phyloP scores from a whole-genome alignment of 1,284 basidiomycete species.

The Erythrobasidium hasegawianum region DNA sequence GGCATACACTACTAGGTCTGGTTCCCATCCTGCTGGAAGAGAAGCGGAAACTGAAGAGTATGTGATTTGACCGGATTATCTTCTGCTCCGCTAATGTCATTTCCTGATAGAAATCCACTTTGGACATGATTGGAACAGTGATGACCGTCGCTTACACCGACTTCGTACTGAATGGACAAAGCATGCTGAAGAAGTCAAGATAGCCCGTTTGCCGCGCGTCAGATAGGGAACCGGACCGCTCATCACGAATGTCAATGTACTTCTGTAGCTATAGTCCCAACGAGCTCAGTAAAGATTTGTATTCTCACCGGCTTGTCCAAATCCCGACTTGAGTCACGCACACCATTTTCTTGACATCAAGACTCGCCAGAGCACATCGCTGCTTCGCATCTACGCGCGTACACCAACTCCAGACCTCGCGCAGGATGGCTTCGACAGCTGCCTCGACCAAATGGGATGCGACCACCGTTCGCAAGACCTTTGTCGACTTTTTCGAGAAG shows the following conservation, averaged over 20 bases:
- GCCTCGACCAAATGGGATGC: conserved; percentile 59
- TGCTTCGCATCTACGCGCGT: conserved; percentile 10
- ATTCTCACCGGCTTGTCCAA: not conserved
- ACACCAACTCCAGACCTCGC: too few species aligned
- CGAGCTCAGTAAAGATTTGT: too few species aligned
- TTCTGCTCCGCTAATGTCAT: too few species aligned
- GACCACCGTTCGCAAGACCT: conserved; percentile 65
- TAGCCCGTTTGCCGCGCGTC: conserved; percentile 4
- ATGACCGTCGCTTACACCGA: not conserved
- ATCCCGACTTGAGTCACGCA: not conserved
- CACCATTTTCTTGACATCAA: conserved; percentile 12
- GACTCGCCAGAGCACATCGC: conserved; percentile 2
- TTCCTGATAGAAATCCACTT: conserved; percentile 31
- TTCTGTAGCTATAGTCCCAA: too few species aligned
- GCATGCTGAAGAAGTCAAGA: conserved; percentile 12
- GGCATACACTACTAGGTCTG: conserved; percentile 16
- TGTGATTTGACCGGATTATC: not conserved
- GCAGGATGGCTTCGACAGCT: too few species aligned
- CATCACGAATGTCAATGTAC: too few species aligned
- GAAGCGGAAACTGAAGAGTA: conserved; percentile 33
- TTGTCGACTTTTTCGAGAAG: conserved; percentile 71
- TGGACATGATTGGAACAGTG: conserved; percentile 27
- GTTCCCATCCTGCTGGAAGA: conserved; percentile 17
- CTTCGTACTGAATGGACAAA: conserved; percentile 3
- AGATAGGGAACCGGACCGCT: too few species aligned